Evolutionary conservation across 257 asterid genomes (phyloP).

Genomic region (Haberlea rhodopensis): DNA sequence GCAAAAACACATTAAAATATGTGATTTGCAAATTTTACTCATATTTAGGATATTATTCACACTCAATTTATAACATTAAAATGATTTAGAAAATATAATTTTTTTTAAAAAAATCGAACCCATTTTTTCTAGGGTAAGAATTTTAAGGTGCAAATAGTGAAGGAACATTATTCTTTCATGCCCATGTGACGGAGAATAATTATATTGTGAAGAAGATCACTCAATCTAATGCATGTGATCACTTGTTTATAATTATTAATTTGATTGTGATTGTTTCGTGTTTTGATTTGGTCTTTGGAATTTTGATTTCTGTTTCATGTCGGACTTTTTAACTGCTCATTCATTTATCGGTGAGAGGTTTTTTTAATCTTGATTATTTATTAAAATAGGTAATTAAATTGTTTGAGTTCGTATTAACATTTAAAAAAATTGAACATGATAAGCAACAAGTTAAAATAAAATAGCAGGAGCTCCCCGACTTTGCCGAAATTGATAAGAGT

Average conservation of each 20-base stretch:
- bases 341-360: conserved; percentile 34
- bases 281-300: conserved; percentile 28
- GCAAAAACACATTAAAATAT: too few relatives aligned
- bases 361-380: conserved; percentile 9
- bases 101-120: too few relatives aligned
- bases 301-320: conserved; percentile 51
- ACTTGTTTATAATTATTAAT: conserved; percentile 17
- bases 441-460: too few relatives aligned
- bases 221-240: conserved; percentile 53
- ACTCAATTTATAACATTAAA: too few relatives aligned
- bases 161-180: conserved; percentile 40
- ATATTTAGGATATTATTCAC: too few relatives aligned
- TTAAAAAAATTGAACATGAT: too few relatives aligned
- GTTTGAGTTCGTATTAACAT: not conserved
- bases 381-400: not conserved
- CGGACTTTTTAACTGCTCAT: conserved; percentile 45
- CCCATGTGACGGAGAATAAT: conserved; percentile 11
- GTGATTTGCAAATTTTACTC: too few relatives aligned
- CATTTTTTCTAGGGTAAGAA: not conserved
- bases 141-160: not conserved
- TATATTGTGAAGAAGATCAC: conserved; percentile 17
- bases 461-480: too few relatives aligned
- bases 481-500: too few relatives aligned
- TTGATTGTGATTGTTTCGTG: conserved; percentile 19
- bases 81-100: too few relatives aligned